phyloP scores from a whole-genome alignment of 108 stramenopile species.

The Cyclotella distinguenda region DNA sequence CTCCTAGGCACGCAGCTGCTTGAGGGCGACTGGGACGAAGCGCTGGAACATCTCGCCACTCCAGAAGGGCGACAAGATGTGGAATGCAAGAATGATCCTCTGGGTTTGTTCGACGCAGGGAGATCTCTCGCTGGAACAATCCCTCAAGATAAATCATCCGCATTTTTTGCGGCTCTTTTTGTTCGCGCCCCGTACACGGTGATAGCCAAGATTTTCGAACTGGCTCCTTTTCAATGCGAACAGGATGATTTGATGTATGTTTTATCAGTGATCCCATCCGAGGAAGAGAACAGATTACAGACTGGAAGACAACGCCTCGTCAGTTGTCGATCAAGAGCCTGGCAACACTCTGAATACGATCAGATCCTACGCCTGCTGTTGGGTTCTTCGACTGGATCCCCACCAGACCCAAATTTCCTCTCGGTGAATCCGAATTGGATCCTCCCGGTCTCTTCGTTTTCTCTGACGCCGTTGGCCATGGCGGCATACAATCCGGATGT shows the following conservation, averaged over 20 bases:
- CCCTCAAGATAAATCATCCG: slow-evolving; percentile 8
- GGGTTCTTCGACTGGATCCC: not conserved
- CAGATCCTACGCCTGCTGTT: slow-evolving; percentile 17
- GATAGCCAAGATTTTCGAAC: slow-evolving; percentile 12
- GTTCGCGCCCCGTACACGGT: slow-evolving; percentile 29
- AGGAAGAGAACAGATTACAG: slow-evolving; percentile 17
- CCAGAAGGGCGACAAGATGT: slow-evolving; percentile 27
- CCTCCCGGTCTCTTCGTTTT: not conserved
- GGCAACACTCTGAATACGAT: slow-evolving; percentile 10
- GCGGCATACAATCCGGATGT: slow-evolving; percentile 47
- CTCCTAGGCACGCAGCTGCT: slow-evolving; percentile 19
- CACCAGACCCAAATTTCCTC: not conserved
- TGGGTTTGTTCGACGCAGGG: slow-evolving; percentile 10
- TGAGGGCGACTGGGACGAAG: slow-evolving; percentile 30
- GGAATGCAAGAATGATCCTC: slow-evolving; percentile 20
- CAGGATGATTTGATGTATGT: slow-evolving; percentile 15
- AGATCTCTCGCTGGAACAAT: not conserved
- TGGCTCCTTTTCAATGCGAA: slow-evolving; percentile 14
- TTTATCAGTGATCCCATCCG: slow-evolving; percentile 30
- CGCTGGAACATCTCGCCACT: slow-evolving; percentile 24
- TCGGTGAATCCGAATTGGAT: slow-evolving; percentile 8
- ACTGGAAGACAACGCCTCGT: not conserved
- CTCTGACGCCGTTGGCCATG: slow-evolving; percentile 28
- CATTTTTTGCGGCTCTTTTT: slow-evolving; percentile 30
- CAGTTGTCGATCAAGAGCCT: slow-evolving; percentile 13